Percentiles rank a stretch among this genome's conserved stretches.
These are phyloP conservation scores for Lentinula lateritia DNA, from an alignment of 768 basidiomycete species.

Conservation along the genomic window DNA sequence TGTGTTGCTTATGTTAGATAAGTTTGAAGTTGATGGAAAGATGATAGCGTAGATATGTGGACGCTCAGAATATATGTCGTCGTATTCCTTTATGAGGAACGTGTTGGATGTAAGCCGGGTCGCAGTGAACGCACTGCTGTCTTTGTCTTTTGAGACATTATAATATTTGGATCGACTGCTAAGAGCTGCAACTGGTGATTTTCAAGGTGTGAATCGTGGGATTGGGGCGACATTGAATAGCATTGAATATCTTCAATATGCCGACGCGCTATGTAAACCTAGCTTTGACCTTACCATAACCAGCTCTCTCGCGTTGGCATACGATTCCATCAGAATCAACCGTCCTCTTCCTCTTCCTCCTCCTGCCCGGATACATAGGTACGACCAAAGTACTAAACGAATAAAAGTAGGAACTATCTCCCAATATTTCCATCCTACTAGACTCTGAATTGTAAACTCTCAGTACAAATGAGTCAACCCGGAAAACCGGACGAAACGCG, in stretches of 20 bases:
- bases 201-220: no score
- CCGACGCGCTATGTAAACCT: not conserved
- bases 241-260: not conserved
- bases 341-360: no score
- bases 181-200: no score
- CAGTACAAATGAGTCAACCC: not conserved
- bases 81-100: constrained; percentile 44
- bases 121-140: constrained; percentile 26
- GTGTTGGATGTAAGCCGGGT: constrained; percentile 25
- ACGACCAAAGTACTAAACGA: no score
- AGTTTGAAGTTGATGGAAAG: constrained; percentile 22
- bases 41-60: constrained; percentile 52
- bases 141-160: not conserved
- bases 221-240: no score
- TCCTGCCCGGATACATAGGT: no score
- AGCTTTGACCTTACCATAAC: not conserved
- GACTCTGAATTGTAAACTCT: no score
- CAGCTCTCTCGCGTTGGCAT: not conserved
- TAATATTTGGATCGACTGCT: no score
- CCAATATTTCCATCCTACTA: no score
- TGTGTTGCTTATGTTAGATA: not conserved
- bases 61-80: constrained; percentile 46
- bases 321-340: not conserved
- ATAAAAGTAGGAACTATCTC: no score
- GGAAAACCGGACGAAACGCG: constrained; percentile 38